Evolutionary conservation across 1,284 basidiomycete species (phyloP), one percentile per base, ranked within the genome.

Genomic region (Inonotus obliquus): DNA sequence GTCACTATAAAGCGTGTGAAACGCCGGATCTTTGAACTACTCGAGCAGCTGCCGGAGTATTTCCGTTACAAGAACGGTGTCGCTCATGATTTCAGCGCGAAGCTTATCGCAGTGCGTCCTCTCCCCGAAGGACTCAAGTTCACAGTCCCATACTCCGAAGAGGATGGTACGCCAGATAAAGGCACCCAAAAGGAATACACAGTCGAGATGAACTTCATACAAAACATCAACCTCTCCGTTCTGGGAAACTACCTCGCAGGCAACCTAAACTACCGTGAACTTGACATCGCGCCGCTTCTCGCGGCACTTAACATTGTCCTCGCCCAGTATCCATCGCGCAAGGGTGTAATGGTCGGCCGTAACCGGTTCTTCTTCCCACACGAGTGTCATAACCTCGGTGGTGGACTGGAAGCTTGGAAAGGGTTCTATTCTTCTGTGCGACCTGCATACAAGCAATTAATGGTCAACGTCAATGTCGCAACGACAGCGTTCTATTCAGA

Each of bases 401-500:
- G 84, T 11, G 81, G 84, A 7, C 77, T 91, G 11, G 80, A 87
- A 66, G 89, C 85, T 0, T 87, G 82, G 76, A 78, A 82, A 67
- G 89, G 89, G 0, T 91, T 88, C 70, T 91, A 86, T 69, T 83
- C 86, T 2, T 91, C 88, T 4, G 87, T 89, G 47, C 82, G 89
- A 7, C 86, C 89, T 1, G 74, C 84, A 1, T 84, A 86, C 70
- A 82, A 83, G 49, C 85, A 88, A 65, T 75, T 92, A 35, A 87
- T 90, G 86, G 85, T 91, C 35, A 91, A 92, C 66, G 83, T 92
- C 59, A 90, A 91, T 63, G 85, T 85, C 1, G 88, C 86, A 68
- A 88, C 87, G 17, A 89, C 89, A 0, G 88, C 88, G 1, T 92
- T 92, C 69, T 90, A 91, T 68, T 78, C 71, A 2, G 77, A 82